phyloP scores from a whole-genome alignment of 768 basidiomycete genomes.

The Suillus americanus region DNA sequence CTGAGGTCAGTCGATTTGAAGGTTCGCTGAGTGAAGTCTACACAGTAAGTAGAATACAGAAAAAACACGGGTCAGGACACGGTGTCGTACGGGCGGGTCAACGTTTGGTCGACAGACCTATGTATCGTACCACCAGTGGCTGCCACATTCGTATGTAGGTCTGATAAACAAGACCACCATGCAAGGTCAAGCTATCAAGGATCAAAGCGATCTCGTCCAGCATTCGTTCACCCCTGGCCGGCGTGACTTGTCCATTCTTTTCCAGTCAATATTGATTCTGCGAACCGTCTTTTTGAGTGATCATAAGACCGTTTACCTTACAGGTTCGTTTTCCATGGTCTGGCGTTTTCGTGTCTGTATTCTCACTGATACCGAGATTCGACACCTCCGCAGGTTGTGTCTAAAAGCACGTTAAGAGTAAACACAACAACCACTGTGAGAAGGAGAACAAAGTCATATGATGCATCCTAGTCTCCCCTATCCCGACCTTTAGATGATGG shows the following conservation, averaged over 20 bases:
- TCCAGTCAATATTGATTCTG: not conserved
- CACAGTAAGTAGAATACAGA: conserved; percentile 14
- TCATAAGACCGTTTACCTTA: not conserved
- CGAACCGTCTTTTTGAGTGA: not conserved
- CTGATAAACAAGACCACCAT: conserved; percentile 21
- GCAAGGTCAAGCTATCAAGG: not conserved
- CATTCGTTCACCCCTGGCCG: not conserved
- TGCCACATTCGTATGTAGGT: conserved; percentile 11
- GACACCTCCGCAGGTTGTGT: not conserved
- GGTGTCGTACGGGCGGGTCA: not conserved
- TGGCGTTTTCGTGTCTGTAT: not conserved
- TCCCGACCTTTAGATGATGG: not conserved
- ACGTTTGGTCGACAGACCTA: not conserved
- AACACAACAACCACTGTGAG: not conserved
- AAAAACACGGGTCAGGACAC: not conserved
- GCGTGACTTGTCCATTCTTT: not conserved
- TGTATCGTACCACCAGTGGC: not conserved
- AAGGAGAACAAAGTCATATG: not conserved
- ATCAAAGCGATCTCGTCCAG: not conserved
- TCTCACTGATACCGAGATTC: not conserved
- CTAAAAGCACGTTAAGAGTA: not conserved
- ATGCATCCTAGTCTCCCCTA: not conserved
- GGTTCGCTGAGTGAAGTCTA: conserved; percentile 29
- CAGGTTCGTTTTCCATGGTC: not conserved
- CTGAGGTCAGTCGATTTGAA: not conserved